phyloP scores from a whole-genome alignment of 306 rosid genomes.

The Cicer bijugum region DNA sequence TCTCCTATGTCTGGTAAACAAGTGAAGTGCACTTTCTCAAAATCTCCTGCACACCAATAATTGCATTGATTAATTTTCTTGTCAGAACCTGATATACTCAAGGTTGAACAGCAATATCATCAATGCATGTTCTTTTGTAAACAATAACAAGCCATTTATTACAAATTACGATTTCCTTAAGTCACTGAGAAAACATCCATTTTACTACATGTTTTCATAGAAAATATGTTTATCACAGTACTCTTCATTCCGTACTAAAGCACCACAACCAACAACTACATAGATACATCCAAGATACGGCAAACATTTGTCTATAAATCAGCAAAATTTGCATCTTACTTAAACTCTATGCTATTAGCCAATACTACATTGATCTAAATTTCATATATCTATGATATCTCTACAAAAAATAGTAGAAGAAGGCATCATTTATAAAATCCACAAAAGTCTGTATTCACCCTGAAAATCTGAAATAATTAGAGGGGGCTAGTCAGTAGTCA shows the following conservation, averaged over 20 bases:
- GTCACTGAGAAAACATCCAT: neutral
- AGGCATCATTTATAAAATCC: neutral
- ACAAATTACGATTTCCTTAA: neutral
- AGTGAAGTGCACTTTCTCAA: constrained; percentile 65
- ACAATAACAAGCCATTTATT: neutral
- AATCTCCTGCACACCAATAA: constrained; percentile 61
- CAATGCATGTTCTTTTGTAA: neutral
- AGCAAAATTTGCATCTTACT: neutral
- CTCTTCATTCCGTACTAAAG: neutral
- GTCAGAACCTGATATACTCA: constrained; percentile 13
- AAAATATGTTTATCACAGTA: neutral
- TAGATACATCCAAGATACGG: neutral
- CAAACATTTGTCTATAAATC: neutral
- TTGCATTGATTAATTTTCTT: constrained; percentile 10
- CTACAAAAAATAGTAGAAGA: neutral
- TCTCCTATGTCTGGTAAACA: constrained; percentile 69
- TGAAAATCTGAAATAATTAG: neutral
- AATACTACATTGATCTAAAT: neutral
- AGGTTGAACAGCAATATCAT: constrained; percentile 27
- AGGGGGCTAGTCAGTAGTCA: neutral
- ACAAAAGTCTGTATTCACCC: neutral
- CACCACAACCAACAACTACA: neutral
- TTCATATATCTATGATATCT: neutral
- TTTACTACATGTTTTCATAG: neutral
- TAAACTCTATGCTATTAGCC: neutral